Base-by-base conservation (phyloP, 495 filamentous ascomycete species). In the Aspergillus nanangensis region DNA sequence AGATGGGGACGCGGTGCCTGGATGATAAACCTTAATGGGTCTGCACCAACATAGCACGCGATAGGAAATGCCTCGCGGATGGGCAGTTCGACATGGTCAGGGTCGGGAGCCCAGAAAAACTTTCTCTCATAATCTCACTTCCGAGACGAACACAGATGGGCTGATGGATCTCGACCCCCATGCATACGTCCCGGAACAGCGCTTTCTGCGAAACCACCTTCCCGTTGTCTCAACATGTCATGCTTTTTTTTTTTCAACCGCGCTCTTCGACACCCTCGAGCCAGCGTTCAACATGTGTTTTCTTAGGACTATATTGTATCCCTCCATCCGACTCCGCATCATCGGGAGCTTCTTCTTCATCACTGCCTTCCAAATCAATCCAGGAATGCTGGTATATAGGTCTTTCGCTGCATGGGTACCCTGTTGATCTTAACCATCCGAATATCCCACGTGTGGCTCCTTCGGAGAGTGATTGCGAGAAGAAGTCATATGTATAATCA, bases 331-430 rank as follows among this genome's bases (percentile, higher is more conserved):
- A 53, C 37, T 53, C 45, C 4, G 17, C 36, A 38, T 57, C 38
- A 35, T 51, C 50, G 15, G 25, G 15, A n/a, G n/a, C n/a, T 15
- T 42, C 38, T 43, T 57, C 55, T 38, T 60, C 50, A 22, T 61
- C 58, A 23, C 38, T 45, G 50, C 15, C 42, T 47, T 52, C 59
- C 20, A 62, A 20, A 44, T 56, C 60, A 22, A 61, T 23, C 60
- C 59, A 66, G n/a, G 60, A 56, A 53, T 61, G 49, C 33, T 61
- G 35, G 37, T 66, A 59, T 35, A 66, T 50, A 8, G 27, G 7
- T 45, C 24, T 61, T 51, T 63, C 60, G 35, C 27, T 39, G 5
- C 7, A 15, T 13, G 52, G 47, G 23, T 48, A 51, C 11, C 52
- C 48, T 23, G 54, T 57, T 23, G 41, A 47, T 34, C 45, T 38